Conservation (phyloP, 2,329 filamentous ascomycete species). For the Fonsecaea pedrosoi region DNA sequence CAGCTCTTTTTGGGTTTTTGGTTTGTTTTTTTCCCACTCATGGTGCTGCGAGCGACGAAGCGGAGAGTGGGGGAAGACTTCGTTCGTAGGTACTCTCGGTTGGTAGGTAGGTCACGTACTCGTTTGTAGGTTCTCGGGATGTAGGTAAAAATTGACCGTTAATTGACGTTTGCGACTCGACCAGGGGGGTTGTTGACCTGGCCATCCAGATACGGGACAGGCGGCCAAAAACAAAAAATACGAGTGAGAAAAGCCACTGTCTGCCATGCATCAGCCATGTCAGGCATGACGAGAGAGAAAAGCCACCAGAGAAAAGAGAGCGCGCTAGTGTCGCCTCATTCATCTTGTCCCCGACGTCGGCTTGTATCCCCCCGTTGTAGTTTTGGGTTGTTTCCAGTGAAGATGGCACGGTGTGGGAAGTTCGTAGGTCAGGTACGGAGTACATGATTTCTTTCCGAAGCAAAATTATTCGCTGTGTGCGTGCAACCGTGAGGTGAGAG, state of each 20-base stretch:
- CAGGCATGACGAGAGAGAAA: conserved; percentile 23
- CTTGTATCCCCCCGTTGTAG: conserved; percentile 22
- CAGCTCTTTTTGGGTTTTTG: neutral
- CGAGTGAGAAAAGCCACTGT: no score
- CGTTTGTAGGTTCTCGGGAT: no score
- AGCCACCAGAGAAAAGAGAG: conserved; percentile 3
- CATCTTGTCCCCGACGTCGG: conserved; percentile 31
- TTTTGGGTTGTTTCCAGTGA: conserved; percentile 2
- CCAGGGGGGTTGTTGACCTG: conserved; percentile 3
- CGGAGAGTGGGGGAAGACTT: conserved; percentile 20
- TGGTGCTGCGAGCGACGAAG: neutral
- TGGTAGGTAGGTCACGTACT: no score
- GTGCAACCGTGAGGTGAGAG: neutral
- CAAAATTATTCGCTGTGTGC: no score
- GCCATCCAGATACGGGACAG: no score
- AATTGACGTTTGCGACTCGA: neutral
- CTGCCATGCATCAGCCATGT: conserved; percentile 26
- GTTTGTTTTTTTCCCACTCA: neutral
- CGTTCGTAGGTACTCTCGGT: no score
- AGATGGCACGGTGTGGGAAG: conserved; percentile 2
- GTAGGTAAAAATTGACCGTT: no score
- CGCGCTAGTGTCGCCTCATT: neutral
- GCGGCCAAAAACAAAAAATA: no score
- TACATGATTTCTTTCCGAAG: no score
- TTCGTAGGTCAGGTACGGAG: conserved; percentile 3